Percentiles rank a stretch among this genome's conserved stretches.
Evolutionary conservation across 2,329 filamentous ascomycete species (phyloP).

Genomic region (Fusarium sp.): DNA sequence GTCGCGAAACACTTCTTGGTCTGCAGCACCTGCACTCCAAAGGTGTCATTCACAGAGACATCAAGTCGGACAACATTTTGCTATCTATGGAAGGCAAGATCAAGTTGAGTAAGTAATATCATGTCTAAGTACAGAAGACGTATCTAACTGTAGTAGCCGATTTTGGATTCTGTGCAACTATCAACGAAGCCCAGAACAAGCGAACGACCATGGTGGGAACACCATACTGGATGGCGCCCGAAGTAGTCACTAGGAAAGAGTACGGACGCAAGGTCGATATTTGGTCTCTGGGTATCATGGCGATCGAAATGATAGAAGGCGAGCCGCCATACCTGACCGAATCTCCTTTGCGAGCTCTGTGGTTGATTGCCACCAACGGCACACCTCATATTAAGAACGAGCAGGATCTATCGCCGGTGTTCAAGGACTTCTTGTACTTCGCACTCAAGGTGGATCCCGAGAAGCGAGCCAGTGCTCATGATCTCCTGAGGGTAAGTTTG

Average conservation of each 20-base stretch:
- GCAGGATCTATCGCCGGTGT: constrained; percentile 81
- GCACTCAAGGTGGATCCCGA: constrained; percentile 97
- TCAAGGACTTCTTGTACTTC: constrained; percentile 92
- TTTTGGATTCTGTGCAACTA: constrained; percentile 98
- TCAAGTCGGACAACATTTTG: constrained; percentile 98
- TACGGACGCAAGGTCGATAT: constrained; percentile 99
- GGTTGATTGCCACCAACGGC: constrained; percentile 96
- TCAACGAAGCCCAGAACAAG: constrained; percentile 97
- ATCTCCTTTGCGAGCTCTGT: constrained; percentile 90
- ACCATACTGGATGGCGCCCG: constrained; percentile 99
- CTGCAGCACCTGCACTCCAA: constrained; percentile 97
- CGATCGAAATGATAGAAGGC: constrained; percentile 99
- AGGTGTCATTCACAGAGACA: constrained; percentile 97
- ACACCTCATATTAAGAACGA: constrained; percentile 96
- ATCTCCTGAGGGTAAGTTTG: constrained; percentile 84
- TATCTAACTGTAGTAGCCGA: constrained; percentile 75
- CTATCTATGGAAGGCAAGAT: constrained; percentile 95
- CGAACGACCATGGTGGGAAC: constrained; percentile 99
- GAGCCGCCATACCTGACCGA: constrained; percentile 98
- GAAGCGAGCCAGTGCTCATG: constrained; percentile 94
- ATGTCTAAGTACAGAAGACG: constrained; percentile 43
- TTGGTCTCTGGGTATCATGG: constrained; percentile 99
- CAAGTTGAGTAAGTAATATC: constrained; percentile 83
- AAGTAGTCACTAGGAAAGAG: constrained; percentile 96
- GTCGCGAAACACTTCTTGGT: constrained; percentile 90